Conservation (phyloP, 2,329 filamentous ascomycete species). For the Penicillium frequentans region DNA sequence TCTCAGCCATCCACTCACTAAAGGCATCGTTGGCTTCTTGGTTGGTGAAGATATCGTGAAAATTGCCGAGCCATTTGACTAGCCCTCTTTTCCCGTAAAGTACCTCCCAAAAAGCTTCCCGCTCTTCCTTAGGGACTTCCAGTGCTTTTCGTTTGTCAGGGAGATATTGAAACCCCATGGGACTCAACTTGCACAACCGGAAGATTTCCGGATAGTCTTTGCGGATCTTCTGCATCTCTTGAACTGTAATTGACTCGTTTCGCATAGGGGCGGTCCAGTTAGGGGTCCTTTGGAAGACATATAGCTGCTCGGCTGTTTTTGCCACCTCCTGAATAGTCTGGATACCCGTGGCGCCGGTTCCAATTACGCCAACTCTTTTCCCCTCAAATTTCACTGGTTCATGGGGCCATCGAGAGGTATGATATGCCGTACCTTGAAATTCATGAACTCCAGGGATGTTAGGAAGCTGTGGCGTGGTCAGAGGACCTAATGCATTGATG, state of each 20-base stretch:
- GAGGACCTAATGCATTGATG: slow-evolving; percentile 6
- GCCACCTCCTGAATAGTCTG: slow-evolving; percentile 31
- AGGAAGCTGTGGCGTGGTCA: slow-evolving; percentile 23
- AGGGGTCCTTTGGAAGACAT: slow-evolving; percentile 25
- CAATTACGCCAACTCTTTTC: slow-evolving; percentile 44
- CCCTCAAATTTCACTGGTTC: slow-evolving; percentile 13
- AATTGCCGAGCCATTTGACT: no score
- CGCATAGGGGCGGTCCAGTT: slow-evolving; percentile 5
- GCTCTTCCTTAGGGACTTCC: no score
- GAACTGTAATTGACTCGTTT: no score
- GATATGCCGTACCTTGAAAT: slow-evolving; percentile 24
- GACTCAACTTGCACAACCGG: no score
- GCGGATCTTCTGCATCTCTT: slow-evolving; percentile 14
- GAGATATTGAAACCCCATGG: no score
- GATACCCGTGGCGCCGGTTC: slow-evolving; percentile 45
- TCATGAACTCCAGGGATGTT: slow-evolving; percentile 21
- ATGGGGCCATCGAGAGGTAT: slow-evolving; percentile 28
- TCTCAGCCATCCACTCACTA: no score
- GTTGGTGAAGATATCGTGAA: no score
- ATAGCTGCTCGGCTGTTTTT: slow-evolving; percentile 15
- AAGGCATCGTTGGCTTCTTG: no score
- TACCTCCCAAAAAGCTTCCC: no score
- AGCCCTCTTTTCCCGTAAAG: no score
- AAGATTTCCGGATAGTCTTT: no score
- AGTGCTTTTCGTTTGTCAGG: no score